A percentile compares a stretch with the other conserved stretches of the same genome.
These are phyloP conservation scores for Rhodotorula sp. DNA, from an alignment of 1,284 basidiomycete genomes.

Conservation along the genomic window DNA sequence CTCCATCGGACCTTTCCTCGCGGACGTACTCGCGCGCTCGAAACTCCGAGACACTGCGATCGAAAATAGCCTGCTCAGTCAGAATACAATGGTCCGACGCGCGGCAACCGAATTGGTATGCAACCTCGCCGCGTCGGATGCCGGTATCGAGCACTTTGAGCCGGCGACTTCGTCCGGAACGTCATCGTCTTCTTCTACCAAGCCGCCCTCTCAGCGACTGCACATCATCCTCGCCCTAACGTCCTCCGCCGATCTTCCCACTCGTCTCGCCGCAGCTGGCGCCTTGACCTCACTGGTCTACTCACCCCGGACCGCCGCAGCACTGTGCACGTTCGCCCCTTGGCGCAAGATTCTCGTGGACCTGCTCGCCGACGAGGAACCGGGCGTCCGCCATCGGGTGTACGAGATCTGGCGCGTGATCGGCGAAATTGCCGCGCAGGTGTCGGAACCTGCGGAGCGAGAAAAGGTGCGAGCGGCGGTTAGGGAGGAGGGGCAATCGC, in stretches of 20 bases:
- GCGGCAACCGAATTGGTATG: slow-evolving; percentile 90
- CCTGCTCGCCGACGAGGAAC: slow-evolving; percentile 8
- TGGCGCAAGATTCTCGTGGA: slow-evolving; percentile 9
- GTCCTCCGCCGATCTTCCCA: slow-evolving; percentile 76
- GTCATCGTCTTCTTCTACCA: background rate
- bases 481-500: background rate
- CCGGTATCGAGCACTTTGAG: slow-evolving; percentile 67
- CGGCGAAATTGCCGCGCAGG: background rate
- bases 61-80: slow-evolving; percentile 75
- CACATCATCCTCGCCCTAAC: slow-evolving; percentile 79
- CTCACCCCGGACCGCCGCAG: slow-evolving; percentile 56
- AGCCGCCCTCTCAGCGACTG: slow-evolving; percentile 51
- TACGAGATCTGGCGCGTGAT: slow-evolving; percentile 19
- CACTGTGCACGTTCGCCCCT: background rate
- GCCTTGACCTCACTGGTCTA: slow-evolving; percentile 74
- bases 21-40: slow-evolving; percentile 60
- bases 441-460: background rate
- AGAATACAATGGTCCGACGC: slow-evolving; percentile 75
- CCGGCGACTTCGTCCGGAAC: background rate
- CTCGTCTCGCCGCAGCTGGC: slow-evolving; percentile 78
- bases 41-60: slow-evolving; percentile 55
- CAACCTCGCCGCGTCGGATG: slow-evolving; percentile 77
- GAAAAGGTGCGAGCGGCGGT: background rate
- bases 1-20: slow-evolving; percentile 67
- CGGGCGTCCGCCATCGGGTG: slow-evolving; percentile 20